Evolutionary conservation across 2,329 filamentous ascomycete species (phyloP).

Genomic region (Fusarium nematophilum): DNA sequence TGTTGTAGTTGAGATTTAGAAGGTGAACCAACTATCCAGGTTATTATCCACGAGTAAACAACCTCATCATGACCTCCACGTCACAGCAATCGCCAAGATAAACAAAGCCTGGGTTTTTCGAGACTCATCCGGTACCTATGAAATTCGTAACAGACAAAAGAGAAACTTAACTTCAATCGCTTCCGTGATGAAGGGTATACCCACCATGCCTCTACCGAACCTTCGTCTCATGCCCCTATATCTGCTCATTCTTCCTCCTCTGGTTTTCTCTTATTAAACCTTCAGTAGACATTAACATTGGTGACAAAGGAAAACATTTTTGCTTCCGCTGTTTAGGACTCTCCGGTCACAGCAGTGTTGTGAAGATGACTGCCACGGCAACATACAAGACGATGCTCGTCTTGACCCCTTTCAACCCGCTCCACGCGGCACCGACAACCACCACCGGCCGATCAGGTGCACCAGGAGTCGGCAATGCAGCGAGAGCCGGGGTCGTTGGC

Average conservation of each 20-base stretch:
- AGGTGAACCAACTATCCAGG: background rate
- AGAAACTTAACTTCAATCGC: no score
- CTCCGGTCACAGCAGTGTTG: constrained; percentile 15
- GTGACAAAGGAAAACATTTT: background rate
- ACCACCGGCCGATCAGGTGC: constrained; percentile 9
- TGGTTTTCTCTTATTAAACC: constrained; percentile 13
- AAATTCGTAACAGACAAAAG: background rate
- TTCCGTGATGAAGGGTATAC: no score
- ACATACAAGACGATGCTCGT: constrained; percentile 22
- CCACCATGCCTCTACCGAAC: no score
- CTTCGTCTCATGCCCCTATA: no score
- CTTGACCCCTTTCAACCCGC: constrained; percentile 16
- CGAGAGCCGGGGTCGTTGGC: background rate
- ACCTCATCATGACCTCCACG: background rate
- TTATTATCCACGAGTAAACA: background rate
- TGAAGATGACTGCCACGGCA: constrained; percentile 18
- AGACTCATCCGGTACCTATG: no score
- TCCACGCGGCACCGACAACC: constrained; percentile 18
- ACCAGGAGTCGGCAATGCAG: constrained; percentile 27
- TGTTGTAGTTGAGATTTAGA: constrained; percentile 50
- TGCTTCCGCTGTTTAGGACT: background rate
- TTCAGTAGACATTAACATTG: no score
- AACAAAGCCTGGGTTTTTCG: no score
- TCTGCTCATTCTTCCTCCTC: no score
- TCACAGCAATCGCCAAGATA: no score